A percentile compares a stretch with the other conserved stretches of the same genome.
Evolutionary conservation across 1,139 yeast genomes (phyloP).

Genomic region (Geotrichum cucujoidarum): DNA sequence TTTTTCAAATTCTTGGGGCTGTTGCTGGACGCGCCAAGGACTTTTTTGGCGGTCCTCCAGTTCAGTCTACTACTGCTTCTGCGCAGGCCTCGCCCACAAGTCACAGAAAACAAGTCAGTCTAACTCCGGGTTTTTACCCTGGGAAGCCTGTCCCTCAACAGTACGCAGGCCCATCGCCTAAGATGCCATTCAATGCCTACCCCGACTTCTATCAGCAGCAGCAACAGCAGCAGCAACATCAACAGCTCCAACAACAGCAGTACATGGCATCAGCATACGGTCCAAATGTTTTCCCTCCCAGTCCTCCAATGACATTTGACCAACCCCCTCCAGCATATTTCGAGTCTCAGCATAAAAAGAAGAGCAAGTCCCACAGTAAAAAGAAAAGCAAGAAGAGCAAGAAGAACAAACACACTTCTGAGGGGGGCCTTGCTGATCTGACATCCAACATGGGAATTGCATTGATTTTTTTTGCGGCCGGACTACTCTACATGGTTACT

Average conservation of each 20-base stretch:
- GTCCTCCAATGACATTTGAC: background rate
- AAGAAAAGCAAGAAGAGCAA: background rate
- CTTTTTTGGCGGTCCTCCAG: constrained; percentile 5
- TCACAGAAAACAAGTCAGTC: background rate
- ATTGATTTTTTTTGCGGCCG: constrained; percentile 7
- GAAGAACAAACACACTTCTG: background rate
- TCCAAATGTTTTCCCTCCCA: background rate
- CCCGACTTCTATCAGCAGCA: background rate
- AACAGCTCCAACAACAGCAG: background rate
- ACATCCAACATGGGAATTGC: constrained; percentile 1
- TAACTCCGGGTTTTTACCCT: background rate
- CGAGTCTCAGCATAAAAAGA: constrained; percentile 1
- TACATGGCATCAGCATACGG: background rate
- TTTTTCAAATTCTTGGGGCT: constrained; percentile 16
- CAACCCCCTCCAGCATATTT: background rate
- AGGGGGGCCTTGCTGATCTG: background rate
- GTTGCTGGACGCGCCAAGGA: constrained; percentile 15
- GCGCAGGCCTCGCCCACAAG: background rate
- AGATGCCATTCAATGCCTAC: background rate
- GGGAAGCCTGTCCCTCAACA: background rate
- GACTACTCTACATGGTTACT: constrained; percentile 5
- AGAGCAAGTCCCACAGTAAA: constrained; percentile 5
- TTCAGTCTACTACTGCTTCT: background rate
- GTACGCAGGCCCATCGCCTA: background rate
- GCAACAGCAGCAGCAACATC: background rate